Evolutionary conservation across 202 grass and related monocot genomes (phyloP), one percentile per base, ranked within the genome.

Genomic region (Brachypodium distachyon): DNA sequence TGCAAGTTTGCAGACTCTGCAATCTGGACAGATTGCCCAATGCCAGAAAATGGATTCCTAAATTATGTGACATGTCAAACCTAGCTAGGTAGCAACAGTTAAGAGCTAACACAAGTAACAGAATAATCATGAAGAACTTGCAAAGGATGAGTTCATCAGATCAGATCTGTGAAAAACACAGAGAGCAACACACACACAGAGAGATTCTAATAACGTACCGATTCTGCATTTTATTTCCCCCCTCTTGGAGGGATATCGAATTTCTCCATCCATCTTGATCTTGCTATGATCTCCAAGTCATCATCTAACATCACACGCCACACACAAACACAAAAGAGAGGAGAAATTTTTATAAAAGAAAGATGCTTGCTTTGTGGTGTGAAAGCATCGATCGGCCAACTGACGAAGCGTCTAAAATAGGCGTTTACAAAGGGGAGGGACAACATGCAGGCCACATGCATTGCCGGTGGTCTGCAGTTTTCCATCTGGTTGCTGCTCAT

Each of bases 251-350:
- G n/a, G 58, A 67, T 38, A 85, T 79, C 75, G 57, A 67, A 73
- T n/a, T 79, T 79, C 67, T 57, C 58, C 67, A 70, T 32, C 58
- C 75, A 79, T 67, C 72, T 65, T 85, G n/a, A n/a, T n/a, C n/a
- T n/a, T n/a, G n/a, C n/a, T n/a, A n/a, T n/a, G n/a, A n/a, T n/a
- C n/a, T n/a, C n/a, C n/a, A n/a, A n/a, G n/a, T n/a, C n/a, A n/a
- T n/a, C n/a, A n/a, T n/a, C n/a, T 74, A 54, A 58, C 48, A 63
- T 28, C 65, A 19, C 44, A 62, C 13, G 18, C 48, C 58, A 48
- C 38, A 79, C 38, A 58, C n/a, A n/a, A n/a, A n/a, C n/a, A n/a
- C n/a, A n/a, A n/a, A n/a, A n/a, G n/a, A n/a, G n/a, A n/a, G n/a
- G n/a, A n/a, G n/a, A n/a, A n/a, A n/a, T n/a, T n/a, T n/a, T n/a